Evolutionary conservation across 176 grass and related monocot genomes (phyloP), one percentile per base, ranked within the genome.

Genomic region (Pharus latifolius): DNA sequence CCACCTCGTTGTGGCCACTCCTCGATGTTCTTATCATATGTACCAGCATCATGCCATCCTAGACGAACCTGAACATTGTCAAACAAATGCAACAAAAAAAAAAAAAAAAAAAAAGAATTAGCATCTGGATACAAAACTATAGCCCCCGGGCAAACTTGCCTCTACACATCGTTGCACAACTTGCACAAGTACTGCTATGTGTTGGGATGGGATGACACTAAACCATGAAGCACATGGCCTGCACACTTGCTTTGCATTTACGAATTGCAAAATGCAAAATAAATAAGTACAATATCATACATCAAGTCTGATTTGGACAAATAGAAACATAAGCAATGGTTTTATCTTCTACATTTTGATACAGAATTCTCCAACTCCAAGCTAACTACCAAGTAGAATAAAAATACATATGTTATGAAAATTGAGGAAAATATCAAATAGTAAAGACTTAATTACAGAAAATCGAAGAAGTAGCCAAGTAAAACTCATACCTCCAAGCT

Each of bases 21-120:
- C 67, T 85, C 75, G 26, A 98, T 93, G 63, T 75, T 93, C 72
- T 98, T 98, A 57, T 98, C 87, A 54, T 93, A 93, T 1, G 94
- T 98, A 55, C 94, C 94, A 7, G 94, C 85, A 88, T 98, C 94
- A 72, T 98, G 94, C 94, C 94, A 98, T 27, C 94, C 94, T 29
- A 98, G 59, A 63, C 94, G 89, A 42, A 98, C 87, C 94, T 98
- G 55, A 40, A 23, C 62, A 79, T 43, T 49, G 17, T 3, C 35
- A 4, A 38, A 9, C 35, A 38, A 38, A 38, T 38, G n/a, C n/a
- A n/a, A n/a, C n/a, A n/a, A n/a, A n/a, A n/a, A n/a, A n/a, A n/a
- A n/a, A n/a, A n/a, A n/a, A n/a, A n/a, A n/a, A n/a, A n/a, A 6
- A 1, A 67, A 73, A 60, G 11, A 15, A 25, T 85, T 20, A 49